Conservation (phyloP, 345 rosid species). For the Hibiscus mutabilis region DNA sequence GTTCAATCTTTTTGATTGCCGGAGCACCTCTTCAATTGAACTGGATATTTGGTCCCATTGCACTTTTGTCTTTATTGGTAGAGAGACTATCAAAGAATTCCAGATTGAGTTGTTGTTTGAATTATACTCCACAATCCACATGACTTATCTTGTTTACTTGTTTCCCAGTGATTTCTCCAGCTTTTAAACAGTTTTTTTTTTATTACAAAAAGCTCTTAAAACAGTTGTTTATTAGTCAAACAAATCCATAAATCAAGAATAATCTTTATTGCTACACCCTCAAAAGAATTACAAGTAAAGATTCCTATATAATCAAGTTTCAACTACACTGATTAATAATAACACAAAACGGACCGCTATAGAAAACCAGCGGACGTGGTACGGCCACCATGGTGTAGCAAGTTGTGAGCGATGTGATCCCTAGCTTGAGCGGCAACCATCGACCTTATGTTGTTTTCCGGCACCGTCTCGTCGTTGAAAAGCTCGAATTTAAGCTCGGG, state of each 20-base stretch:
- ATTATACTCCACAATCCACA: no score
- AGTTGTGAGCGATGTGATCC: constrained; percentile 5
- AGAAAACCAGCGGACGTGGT: background rate
- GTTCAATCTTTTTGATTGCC: no score
- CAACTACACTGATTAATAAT: background rate
- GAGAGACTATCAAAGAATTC: no score
- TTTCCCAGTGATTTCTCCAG: no score
- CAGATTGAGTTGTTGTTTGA: no score
- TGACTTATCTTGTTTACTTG: no score
- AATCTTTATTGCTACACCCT: background rate
- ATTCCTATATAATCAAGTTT: background rate
- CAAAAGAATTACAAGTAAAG: background rate
- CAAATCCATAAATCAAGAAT: background rate
- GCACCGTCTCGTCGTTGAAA: background rate
- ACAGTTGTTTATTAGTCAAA: no score
- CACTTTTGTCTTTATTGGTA: no score
- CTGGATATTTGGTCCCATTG: no score
- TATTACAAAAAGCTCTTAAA: no score
- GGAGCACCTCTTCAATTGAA: no score
- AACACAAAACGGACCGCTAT: background rate
- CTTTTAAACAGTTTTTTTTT: no score
- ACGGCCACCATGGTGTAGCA: background rate
- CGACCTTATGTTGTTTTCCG: background rate
- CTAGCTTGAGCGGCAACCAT: background rate
- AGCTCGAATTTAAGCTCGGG: background rate